Evolutionary conservation across 1,139 yeast genomes (phyloP), one percentile per base, ranked within the genome.

Genomic region (Saccharomyces uvarum): DNA sequence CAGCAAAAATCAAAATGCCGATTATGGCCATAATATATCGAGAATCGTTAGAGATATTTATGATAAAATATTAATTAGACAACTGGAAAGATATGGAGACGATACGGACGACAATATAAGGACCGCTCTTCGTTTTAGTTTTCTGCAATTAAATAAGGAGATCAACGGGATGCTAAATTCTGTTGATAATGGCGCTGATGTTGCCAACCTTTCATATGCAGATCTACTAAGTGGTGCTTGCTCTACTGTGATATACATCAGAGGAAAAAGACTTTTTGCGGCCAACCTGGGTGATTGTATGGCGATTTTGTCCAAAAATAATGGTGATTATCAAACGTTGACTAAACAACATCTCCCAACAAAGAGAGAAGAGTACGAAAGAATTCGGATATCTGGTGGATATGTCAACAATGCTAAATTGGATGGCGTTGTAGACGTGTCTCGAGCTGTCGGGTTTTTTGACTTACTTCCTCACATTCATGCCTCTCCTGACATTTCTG

Each of bases 281-380:
- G 97, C 97, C 2, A 91, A 91, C 63, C 81, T 88, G 54, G 99
- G 99, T 64, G 98, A 93, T 66, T 82, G 88, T 2, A 87, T 86
- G 77, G 93, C 91, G 0, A 77, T 93, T 53, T 70, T 93, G 54
- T 84, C 96, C 4, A 80, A 86, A 59, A 80, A 83, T 48, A 88
- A 88, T 69, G 97, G 98, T 29, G 95, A 89, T 51, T 87, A 82
- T 66, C 74, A 78, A 11, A 75, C 83, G 4, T 75, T 95, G 51
- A 87, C 97, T 1, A 83, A 80, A 31, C 83, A 86, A 54, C 97
- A 93, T 67, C 90, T 86, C 58, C 97, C 98, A 4, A 86, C 95
- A 4, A 82, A 79, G 50, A 77, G 88, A 49, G 77, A 76, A 31
- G 99, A 93, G 68, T 86, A 91, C 63, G 95, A 88, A 61, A 77